phyloP scores from a whole-genome alignment of 2,329 filamentous ascomycete species.

The Trichophyton simii region DNA sequence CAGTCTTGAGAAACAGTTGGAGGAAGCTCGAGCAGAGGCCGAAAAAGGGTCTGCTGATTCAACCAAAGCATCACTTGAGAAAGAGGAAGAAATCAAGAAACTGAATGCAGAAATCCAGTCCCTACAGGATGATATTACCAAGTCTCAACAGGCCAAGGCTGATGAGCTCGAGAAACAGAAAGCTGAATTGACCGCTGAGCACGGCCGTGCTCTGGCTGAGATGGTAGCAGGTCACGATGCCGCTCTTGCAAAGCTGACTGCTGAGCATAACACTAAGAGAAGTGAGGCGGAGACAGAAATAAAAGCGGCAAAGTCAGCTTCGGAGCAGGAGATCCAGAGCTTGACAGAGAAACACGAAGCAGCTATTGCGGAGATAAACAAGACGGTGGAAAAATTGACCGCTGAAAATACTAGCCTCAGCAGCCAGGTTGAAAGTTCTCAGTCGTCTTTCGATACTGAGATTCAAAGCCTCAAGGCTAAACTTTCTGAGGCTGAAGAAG shows the following conservation, averaged over 20 bases:
- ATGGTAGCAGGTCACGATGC: slow-evolving; percentile 14
- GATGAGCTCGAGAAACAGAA: slow-evolving; percentile 9
- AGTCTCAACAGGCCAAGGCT: slow-evolving; percentile 11
- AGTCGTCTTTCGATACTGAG: slow-evolving; percentile 9
- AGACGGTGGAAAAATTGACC: slow-evolving; percentile 10
- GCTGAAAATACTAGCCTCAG: slow-evolving; percentile 8
- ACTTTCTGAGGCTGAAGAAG: slow-evolving; percentile 14
- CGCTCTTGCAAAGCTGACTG: slow-evolving; percentile 8
- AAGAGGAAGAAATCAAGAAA: slow-evolving; percentile 24
- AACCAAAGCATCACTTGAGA: slow-evolving; percentile 22
- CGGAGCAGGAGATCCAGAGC: slow-evolving; percentile 10
- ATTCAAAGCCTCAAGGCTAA: slow-evolving; percentile 15
- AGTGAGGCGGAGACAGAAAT: slow-evolving; percentile 12
- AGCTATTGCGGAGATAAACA: slow-evolving; percentile 7
- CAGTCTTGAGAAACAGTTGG: slow-evolving; percentile 25
- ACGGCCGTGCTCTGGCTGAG: slow-evolving; percentile 12
- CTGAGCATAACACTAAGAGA: slow-evolving; percentile 13
- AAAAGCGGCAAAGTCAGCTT: slow-evolving; percentile 9
- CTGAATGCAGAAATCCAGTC: slow-evolving; percentile 24
- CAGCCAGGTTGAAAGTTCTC: slow-evolving; percentile 6
- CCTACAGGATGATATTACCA: slow-evolving; percentile 22
- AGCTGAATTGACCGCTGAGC: slow-evolving; percentile 9
- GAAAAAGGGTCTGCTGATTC: slow-evolving; percentile 15
- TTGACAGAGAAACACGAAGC: slow-evolving; percentile 11
- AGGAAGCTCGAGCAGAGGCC: slow-evolving; percentile 20